Evolutionary conservation across 2,329 filamentous ascomycete genomes (phyloP).

Genomic region (Endothia cerciana): DNA sequence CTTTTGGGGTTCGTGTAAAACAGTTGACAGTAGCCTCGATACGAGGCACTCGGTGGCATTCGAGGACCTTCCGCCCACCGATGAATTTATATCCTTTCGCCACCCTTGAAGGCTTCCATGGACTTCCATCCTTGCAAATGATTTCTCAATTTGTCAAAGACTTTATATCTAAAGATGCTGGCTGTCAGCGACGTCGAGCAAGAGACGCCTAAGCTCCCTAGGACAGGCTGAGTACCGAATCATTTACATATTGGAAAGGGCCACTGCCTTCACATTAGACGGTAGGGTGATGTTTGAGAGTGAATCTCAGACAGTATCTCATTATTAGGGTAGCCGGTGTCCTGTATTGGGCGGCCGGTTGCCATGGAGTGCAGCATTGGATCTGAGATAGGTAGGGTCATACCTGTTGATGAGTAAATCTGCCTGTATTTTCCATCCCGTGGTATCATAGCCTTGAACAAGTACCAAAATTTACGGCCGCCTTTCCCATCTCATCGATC

Average conservation of each 20-base stretch:
- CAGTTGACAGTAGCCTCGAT: neutral
- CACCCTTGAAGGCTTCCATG: neutral
- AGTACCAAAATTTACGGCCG: neutral
- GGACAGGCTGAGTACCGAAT: neutral
- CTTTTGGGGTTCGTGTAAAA: neutral
- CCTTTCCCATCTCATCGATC: conserved; percentile 1
- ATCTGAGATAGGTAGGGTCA: neutral
- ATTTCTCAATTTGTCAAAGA: neutral
- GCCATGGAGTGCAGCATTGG: neutral
- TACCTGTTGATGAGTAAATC: neutral
- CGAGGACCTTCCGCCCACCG: neutral
- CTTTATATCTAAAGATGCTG: neutral
- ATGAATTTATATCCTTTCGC: neutral
- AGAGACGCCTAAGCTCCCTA: neutral
- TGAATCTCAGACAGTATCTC: neutral
- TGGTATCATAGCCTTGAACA: conserved; percentile 21
- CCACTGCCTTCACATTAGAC: neutral
- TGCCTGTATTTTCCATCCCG: neutral
- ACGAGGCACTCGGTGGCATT: neutral
- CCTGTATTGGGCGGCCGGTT: neutral
- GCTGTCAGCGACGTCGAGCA: neutral
- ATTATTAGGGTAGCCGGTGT: neutral
- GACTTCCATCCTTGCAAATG: neutral
- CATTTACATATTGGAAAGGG: too few relatives aligned
- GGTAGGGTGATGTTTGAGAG: neutral